Base-by-base conservation (phyloP, 371 early-diverging fungal species). In the Chytridium lagenaria region DNA sequence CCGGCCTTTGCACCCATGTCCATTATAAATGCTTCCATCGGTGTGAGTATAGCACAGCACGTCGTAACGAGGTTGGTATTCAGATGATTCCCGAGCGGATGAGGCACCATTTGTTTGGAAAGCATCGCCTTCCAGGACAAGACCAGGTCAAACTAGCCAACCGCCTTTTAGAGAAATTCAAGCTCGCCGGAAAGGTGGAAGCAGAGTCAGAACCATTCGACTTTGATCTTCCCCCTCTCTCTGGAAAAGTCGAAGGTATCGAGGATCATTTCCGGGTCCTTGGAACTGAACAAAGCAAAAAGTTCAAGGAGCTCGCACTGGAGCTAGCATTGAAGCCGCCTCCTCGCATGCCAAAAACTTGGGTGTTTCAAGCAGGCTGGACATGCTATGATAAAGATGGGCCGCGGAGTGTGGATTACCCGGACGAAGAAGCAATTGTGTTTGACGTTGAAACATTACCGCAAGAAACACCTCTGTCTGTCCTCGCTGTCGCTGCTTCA, bases 401-500 rank as follows among this genome's bases (percentile, higher is more conserved):
- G 0, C 67, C 49, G 22, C 26, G 34, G 15, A 36, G 39, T 2
- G 92, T 93, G 0, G 79, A 74, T 0, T 83, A 79, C 39, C 93
- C 94, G 0, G 61, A 72, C 10, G 96, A 92, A 39, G 84, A 87
- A 16, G 77, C 82, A 2, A 70, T 97, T 39, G 92, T 93, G 1
- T 95, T 98, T 79, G 99, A 98, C 81, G 92, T 95, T 5, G 99
- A 98, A 81, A 90, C 90, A 0, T 71, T 95, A 51, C 87, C 89
- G 26, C 68, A 73, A n/a, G 23, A 69, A 3, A 77, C 73, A 0
- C 87, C 87, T 31, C 92, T 87, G 64, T 94, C 97, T 0, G 83
- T 92, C 1, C 78, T 98, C 67, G 99, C 99, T 0, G 87, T 88
- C 0, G 99, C 96, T 0, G 89, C 88, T 22, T 90, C 95, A 0